phyloP scores from a whole-genome alignment of 73 alveolate species.

The Paramecium sexaurelia region DNA sequence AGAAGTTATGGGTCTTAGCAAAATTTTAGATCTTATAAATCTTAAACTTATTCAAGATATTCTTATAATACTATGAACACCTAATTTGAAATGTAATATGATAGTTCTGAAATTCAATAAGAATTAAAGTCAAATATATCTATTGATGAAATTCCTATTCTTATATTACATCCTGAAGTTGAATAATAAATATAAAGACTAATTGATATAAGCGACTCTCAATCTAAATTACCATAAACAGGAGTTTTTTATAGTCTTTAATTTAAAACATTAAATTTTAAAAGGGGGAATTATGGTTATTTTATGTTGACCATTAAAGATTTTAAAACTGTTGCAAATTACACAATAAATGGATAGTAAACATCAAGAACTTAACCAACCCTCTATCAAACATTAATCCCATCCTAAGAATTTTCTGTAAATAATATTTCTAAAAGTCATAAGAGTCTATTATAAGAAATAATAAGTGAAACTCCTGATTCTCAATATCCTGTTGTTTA shows the following conservation, averaged over 20 bases:
- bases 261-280: background rate
- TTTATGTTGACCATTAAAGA: background rate
- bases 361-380: background rate
- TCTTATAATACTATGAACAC: background rate
- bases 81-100: background rate
- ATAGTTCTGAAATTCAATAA: background rate
- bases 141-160: background rate
- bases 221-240: background rate
- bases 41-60: background rate
- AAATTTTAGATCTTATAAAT: background rate
- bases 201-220: background rate
- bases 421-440: background rate
- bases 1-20: background rate
- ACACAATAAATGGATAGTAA: background rate
- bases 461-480: background rate
- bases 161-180: background rate
- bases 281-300: background rate
- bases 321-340: background rate
- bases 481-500: background rate
- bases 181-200: background rate
- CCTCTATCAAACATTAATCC: background rate
- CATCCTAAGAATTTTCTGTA: background rate
- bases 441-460: background rate
- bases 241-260: background rate
- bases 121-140: background rate